Percentiles rank a stretch among this genome's conserved stretches.
These are phyloP conservation scores for Picea glauca DNA, from an alignment of 75 land plant species.

Conservation along the genomic window DNA sequence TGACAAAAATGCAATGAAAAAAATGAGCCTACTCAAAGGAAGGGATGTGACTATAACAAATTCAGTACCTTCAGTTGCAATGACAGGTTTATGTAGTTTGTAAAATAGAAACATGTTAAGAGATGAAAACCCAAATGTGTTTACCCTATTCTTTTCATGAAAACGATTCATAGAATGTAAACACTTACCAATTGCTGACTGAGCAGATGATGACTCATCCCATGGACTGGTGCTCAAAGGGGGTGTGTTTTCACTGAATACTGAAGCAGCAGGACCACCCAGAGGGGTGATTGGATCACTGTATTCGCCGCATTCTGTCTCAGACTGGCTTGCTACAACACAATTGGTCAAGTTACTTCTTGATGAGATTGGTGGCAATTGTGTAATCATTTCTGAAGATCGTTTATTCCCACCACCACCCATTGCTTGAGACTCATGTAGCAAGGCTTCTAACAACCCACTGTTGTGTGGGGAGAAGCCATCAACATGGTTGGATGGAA, in stretches of 20 bases:
- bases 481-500: slow-evolving; percentile 10
- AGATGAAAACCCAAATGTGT: not conserved
- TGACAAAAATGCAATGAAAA: not conserved
- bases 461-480: slow-evolving; percentile 42
- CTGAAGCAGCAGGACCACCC: slow-evolving; percentile 36
- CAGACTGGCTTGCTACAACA: slow-evolving; percentile 9
- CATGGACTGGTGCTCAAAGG: slow-evolving; percentile 28
- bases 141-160: not conserved
- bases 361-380: slow-evolving; percentile 5
- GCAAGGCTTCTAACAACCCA: slow-evolving; percentile 54
- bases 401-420: slow-evolving; percentile 23
- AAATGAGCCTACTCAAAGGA: not conserved
- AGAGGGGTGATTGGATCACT: slow-evolving; percentile 37
- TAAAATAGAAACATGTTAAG: not conserved
- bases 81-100: not conserved
- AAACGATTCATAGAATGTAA: not conserved
- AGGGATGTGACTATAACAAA: not conserved
- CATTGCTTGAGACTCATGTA: slow-evolving; percentile 36
- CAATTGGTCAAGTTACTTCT: not conserved
- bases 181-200: slow-evolving; percentile 22
- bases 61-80: not conserved
- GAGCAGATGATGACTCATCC: slow-evolving; percentile 19
- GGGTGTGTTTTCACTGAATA: slow-evolving; percentile 39
- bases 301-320: slow-evolving; percentile 25
- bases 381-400: slow-evolving; percentile 21